Evolutionary conservation across 768 basidiomycete species (phyloP), one percentile per base, ranked within the genome.

Genomic region (Phanerodontia chrysosporium): DNA sequence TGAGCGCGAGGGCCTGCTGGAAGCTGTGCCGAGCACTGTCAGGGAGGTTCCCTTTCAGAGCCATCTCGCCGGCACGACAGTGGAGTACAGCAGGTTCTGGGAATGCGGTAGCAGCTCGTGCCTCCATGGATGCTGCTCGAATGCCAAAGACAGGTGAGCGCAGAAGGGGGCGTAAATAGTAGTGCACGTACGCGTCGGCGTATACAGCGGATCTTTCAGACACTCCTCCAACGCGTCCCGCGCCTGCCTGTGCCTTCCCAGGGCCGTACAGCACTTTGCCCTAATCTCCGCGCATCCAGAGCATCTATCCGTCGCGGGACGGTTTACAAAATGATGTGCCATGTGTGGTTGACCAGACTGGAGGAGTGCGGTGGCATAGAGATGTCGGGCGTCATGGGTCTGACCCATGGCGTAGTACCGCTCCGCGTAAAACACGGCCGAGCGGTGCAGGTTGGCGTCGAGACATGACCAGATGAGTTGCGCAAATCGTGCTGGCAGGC

Each of bases 401-500:
- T 76, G 70, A 72, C 90, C 86, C 71, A 90, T 74, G 42, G 84
- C 82, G 70, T 81, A 88, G 70, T 90, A 90, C 63, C 91, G 77
- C 74, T 95, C 94, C 35, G 92, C 91, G 75, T 90, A 90, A 77
- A 96, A 96, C 48, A 92, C 82, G 42, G 93, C 92, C 13, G 91
- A 86, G 72, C 81, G 83, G 65, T 82, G 78, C 46, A 94, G 83
- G 66, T 89, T 88, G 56, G 84, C 81, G 75, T 94, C 92, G 59
- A 94, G 85, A 74, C 85, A 92, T 65, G 84, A 83, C 90, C 91
- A 92, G 67, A 92, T 79, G 62, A 94, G 78, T 53, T 81, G 75
- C 63, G 82, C 82, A 69, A 89, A 87, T 64, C 88, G 87, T 72
- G 84, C 83, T 51, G 80, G 78, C 67, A 90, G 82, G 68, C 81